These are phyloP conservation scores for Neofusicoccum parvum DNA, from an alignment of 2,329 filamentous ascomycete species.

Conservation along the genomic window DNA sequence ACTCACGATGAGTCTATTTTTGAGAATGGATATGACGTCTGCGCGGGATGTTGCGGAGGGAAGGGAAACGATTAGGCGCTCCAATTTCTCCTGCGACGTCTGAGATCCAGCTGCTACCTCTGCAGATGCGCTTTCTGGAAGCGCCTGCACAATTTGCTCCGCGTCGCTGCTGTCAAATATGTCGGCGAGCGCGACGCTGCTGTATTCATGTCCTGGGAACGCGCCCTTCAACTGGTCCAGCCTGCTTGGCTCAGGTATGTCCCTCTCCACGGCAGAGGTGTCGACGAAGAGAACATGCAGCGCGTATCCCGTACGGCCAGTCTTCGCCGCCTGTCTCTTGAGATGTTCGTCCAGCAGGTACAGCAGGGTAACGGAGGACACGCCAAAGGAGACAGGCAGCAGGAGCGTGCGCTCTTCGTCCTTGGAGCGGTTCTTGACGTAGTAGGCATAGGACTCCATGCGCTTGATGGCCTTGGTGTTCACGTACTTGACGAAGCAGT, in stretches of 20 bases:
- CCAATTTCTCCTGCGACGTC: conserved; percentile 34
- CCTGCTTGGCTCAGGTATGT: conserved; percentile 41
- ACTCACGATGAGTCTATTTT: conserved; percentile 70
- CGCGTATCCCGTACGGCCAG: conserved; percentile 67
- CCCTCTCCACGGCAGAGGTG: conserved; percentile 53
- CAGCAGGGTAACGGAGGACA: conserved; percentile 76
- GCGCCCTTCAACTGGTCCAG: conserved; percentile 48
- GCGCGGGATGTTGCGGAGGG: conserved; percentile 73
- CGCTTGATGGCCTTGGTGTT: conserved; percentile 79
- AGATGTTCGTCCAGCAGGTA: conserved; percentile 74
- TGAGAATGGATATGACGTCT: conserved; percentile 72
- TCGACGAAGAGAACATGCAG: conserved; percentile 59
- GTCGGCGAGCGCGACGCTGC: conserved; percentile 63
- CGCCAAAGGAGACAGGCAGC: conserved; percentile 79
- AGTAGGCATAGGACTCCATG: conserved; percentile 61
- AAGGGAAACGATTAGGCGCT: conserved; percentile 62
- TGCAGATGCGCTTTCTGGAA: neutral
- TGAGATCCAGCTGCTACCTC: neutral
- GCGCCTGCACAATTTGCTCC: neutral
- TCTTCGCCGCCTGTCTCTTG: conserved; percentile 64
- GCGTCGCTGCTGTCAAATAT: conserved; percentile 39
- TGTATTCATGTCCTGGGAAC: conserved; percentile 70
- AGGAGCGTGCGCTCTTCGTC: conserved; percentile 61
- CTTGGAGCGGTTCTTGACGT: conserved; percentile 51
- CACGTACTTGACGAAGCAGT: conserved; percentile 79